These are phyloP conservation scores for Cyclocybe aegerita DNA, from an alignment of 768 basidiomycete genomes.

Conservation along the genomic window DNA sequence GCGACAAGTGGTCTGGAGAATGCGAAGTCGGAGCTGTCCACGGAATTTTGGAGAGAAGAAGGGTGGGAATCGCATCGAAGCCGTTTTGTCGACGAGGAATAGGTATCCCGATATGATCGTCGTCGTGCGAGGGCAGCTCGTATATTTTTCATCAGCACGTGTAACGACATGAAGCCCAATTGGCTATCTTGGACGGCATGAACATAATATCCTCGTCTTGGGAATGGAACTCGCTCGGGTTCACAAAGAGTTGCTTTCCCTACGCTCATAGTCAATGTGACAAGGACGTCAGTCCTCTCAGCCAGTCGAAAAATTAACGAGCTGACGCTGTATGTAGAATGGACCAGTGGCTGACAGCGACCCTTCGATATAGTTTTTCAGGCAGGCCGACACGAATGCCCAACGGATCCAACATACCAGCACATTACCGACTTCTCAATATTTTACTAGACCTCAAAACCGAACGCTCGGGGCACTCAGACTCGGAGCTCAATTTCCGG, in stretches of 20 bases:
- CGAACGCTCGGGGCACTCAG: too few species aligned
- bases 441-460: too few species aligned
- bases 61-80: constrained; percentile 15
- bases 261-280: too few species aligned
- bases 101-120: constrained; percentile 6
- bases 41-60: constrained; percentile 19
- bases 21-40: constrained; percentile 11
- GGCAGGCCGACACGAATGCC: too few species aligned
- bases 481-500: too few species aligned
- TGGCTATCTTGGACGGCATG: constrained; percentile 28
- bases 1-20: constrained; percentile 8
- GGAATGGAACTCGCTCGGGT: constrained; percentile 39
- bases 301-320: too few species aligned
- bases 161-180: constrained; percentile 8
- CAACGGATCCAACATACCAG: too few species aligned
- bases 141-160: constrained; percentile 17
- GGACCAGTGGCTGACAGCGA: too few species aligned
- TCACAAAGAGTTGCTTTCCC: constrained; percentile 26
- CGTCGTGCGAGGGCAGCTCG: constrained; percentile 28
- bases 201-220: constrained; percentile 40
- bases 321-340: too few species aligned
- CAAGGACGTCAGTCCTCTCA: too few species aligned
- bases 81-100: constrained; percentile 4
- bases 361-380: too few species aligned
- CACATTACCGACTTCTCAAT: too few species aligned